Evolutionary conservation across 176 grass and related monocot species (phyloP).

Genomic region (Musa acuminata): DNA sequence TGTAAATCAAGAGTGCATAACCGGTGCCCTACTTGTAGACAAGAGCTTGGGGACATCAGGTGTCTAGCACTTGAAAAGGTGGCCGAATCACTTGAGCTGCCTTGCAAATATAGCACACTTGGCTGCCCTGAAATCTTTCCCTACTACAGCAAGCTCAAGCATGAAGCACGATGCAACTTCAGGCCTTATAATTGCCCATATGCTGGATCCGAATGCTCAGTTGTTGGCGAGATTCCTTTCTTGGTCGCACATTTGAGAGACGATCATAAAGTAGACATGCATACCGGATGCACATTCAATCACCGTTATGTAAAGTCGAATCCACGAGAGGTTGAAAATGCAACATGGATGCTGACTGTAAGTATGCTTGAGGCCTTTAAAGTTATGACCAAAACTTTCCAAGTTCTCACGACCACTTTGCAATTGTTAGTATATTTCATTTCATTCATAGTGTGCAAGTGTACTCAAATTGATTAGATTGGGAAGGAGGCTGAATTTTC

Average conservation of each 20-base stretch:
- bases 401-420: too few species aligned
- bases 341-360: constrained; percentile 16
- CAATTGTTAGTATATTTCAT: too few species aligned
- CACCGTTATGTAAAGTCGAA: constrained; percentile 14
- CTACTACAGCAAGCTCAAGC: constrained; percentile 13
- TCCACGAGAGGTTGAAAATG: constrained; percentile 13
- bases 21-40: constrained; percentile 16
- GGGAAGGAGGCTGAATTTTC: too few species aligned
- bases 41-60: constrained; percentile 18
- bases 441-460: too few species aligned
- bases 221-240: constrained; percentile 1
- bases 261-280: constrained; percentile 12
- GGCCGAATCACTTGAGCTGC: constrained; percentile 10
- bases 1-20: constrained; percentile 11
- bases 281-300: constrained; percentile 11
- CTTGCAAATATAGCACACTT: constrained; percentile 1
- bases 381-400: neutral
- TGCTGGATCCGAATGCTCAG: constrained; percentile 7
- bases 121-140: constrained; percentile 6
- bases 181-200: constrained; percentile 16
- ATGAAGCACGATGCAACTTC: constrained; percentile 8
- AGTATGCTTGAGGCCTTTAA: neutral
- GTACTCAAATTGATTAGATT: too few species aligned
- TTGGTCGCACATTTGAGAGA: constrained; percentile 20
- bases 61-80: constrained; percentile 14